Evolutionary conservation across 257 asterid species (phyloP).

Genomic region (Pogostemon cablin): DNA sequence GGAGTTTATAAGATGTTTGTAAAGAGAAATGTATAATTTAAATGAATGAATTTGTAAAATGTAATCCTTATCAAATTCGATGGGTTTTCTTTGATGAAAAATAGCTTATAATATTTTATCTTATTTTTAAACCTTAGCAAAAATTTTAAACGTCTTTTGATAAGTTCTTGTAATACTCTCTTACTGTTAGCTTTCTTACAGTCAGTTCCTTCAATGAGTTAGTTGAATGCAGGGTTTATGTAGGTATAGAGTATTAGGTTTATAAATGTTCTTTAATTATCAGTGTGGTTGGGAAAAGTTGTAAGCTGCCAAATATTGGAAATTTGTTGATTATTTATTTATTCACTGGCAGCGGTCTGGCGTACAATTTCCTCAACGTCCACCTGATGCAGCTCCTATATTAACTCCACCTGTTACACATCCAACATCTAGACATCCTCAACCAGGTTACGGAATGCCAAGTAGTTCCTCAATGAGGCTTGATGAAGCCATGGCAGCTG

Average conservation of each 20-base stretch:
- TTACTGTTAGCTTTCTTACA: not conserved
- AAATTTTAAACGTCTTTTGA: not conserved
- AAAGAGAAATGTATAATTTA: not conserved
- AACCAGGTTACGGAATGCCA: slow-evolving; percentile 94
- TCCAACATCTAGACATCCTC: slow-evolving; percentile 58
- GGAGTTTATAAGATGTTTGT: too few species aligned
- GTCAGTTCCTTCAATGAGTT: not conserved
- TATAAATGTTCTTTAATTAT: not conserved
- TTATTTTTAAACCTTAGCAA: not conserved
- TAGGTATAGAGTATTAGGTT: not conserved
- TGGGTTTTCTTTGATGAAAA: not conserved
- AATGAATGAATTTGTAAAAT: not conserved
- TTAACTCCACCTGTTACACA: slow-evolving; percentile 71
- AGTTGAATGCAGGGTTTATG: not conserved
- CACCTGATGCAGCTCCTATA: slow-evolving; percentile 68
- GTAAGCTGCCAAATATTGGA: not conserved
- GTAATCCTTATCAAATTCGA: not conserved
- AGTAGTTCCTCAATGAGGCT: slow-evolving; percentile 84
- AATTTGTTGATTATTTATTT: not conserved
- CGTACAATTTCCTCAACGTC: slow-evolving; percentile 65
- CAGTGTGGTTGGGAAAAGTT: not conserved
- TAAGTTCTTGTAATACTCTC: not conserved
- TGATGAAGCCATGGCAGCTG: slow-evolving; percentile 85
- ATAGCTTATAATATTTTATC: not conserved
- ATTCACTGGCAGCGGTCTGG: slow-evolving; percentile 70